A percentile compares a stretch with the other conserved stretches of the same genome.
These are phyloP conservation scores for Aspergillus felis DNA, from an alignment of 2,329 filamentous ascomycete genomes.

Conservation along the genomic window DNA sequence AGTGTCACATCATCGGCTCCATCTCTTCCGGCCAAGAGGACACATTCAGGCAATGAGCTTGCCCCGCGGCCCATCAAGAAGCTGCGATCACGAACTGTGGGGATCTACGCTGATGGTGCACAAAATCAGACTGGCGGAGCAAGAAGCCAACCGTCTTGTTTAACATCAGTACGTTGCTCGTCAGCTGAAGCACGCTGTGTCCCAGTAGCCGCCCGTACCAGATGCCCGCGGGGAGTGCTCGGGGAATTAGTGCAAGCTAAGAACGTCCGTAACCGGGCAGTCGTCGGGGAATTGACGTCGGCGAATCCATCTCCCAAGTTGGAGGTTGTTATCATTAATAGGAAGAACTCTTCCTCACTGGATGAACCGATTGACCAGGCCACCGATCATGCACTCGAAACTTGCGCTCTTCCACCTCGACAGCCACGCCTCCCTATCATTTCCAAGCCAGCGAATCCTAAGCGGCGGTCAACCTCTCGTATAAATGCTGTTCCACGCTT, in stretches of 20 bases:
- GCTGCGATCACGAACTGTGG: conserved; percentile 15
- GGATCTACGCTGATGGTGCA: conserved; percentile 9
- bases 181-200: conserved; percentile 7
- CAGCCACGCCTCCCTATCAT: not conserved
- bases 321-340: conserved; percentile 32
- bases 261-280: conserved; percentile 2
- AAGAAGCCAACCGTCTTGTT: not conserved
- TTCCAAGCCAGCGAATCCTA: not conserved
- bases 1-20: conserved; percentile 30
- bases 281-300: not conserved
- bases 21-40: conserved; percentile 21
- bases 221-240: conserved; percentile 14
- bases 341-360: conserved; percentile 4
- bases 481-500: conserved; percentile 2
- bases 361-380: not conserved
- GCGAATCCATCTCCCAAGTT: conserved; percentile 11
- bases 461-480: not conserved
- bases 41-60: conserved; percentile 8
- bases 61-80: conserved; percentile 22
- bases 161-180: not conserved
- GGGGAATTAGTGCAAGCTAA: conserved; percentile 16
- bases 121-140: conserved; percentile 2
- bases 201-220: conserved; percentile 17
- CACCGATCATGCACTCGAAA: not conserved
- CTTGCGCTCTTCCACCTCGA: not conserved